These are phyloP conservation scores for Ustilago shanxiensis DNA, from an alignment of 1,284 basidiomycete genomes.

Conservation along the genomic window DNA sequence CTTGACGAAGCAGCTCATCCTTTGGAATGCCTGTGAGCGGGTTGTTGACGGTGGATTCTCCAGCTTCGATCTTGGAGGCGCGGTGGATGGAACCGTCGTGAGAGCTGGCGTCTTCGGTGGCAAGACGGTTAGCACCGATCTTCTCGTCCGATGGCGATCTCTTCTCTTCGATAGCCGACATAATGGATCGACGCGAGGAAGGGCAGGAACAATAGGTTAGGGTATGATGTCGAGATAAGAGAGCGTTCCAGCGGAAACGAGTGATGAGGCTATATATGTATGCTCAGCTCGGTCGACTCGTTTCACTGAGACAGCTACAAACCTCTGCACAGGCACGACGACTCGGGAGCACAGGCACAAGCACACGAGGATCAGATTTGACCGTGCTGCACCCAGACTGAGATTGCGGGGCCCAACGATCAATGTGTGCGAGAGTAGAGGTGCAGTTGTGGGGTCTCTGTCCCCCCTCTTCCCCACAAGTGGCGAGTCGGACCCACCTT, in stretches of 20 bases:
- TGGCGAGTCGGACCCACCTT: neutral
- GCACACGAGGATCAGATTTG: neutral
- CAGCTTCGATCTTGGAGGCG: slow-evolving; percentile 8
- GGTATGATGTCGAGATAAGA: neutral
- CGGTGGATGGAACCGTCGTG: slow-evolving; percentile 18
- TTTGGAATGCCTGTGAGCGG: slow-evolving; percentile 45
- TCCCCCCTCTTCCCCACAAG: no score
- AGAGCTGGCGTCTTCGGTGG: slow-evolving; percentile 45
- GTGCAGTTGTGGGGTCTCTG: no score
- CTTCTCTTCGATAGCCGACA: slow-evolving; percentile 36
- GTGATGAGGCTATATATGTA: neutral
- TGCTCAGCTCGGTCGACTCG: neutral
- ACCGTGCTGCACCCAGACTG: no score
- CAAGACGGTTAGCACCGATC: slow-evolving; percentile 9
- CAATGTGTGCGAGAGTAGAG: no score
- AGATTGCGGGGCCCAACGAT: no score
- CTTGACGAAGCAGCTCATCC: slow-evolving; percentile 40
- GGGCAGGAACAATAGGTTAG: neutral
- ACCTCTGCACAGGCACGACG: neutral
- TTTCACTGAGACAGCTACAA: neutral
- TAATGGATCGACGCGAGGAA: slow-evolving; percentile 3
- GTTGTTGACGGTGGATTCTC: slow-evolving; percentile 24
- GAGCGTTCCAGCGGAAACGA: neutral
- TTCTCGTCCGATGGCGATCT: slow-evolving; percentile 36
- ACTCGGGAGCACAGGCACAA: no score